Percentiles rank a stretch among this genome's conserved stretches.
phyloP scores from a whole-genome alignment of 1,284 basidiomycete genomes.

The Fomitopsis betulina region DNA sequence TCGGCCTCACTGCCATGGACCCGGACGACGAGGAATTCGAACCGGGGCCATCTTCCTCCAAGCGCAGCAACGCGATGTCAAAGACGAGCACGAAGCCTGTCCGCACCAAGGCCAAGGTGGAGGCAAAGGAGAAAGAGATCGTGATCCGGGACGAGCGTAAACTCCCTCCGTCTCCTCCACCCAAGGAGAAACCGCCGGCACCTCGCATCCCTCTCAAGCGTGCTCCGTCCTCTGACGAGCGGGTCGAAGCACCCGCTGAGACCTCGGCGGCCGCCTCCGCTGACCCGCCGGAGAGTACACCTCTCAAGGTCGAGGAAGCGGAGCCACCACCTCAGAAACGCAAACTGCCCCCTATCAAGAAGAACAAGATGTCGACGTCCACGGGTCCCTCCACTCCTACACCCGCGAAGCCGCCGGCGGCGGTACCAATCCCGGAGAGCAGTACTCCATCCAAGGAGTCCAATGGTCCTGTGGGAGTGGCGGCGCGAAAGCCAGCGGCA shows the following conservation, averaged over 20 bases:
- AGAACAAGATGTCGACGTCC: slow-evolving; percentile 47
- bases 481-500: slow-evolving; percentile 32
- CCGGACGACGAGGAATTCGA: slow-evolving; percentile 23
- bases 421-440: slow-evolving; percentile 21
- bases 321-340: slow-evolving; percentile 43
- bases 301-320: slow-evolving; percentile 8
- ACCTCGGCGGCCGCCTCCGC: neutral
- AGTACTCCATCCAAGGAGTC: slow-evolving; percentile 19
- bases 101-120: slow-evolving; percentile 12
- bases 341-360: slow-evolving; percentile 71
- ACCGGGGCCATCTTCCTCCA: slow-evolving; percentile 12
- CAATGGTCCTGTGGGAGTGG: slow-evolving; percentile 11
- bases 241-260: neutral
- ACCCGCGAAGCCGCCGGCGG: slow-evolving; percentile 21
- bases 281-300: slow-evolving; percentile 1
- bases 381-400: slow-evolving; percentile 26
- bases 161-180: slow-evolving; percentile 12
- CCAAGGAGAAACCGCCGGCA: slow-evolving; percentile 3
- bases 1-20: slow-evolving; percentile 8
- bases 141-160: slow-evolving; percentile 38
- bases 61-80: slow-evolving; percentile 10
- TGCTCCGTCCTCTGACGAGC: slow-evolving; percentile 1
- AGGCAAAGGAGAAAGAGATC: slow-evolving; percentile 32
- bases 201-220: slow-evolving; percentile 1
- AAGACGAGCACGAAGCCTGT: slow-evolving; percentile 18